These are phyloP conservation scores for Micractinium conductrix DNA, from an alignment of 139 green algal genomes.

Conservation along the genomic window DNA sequence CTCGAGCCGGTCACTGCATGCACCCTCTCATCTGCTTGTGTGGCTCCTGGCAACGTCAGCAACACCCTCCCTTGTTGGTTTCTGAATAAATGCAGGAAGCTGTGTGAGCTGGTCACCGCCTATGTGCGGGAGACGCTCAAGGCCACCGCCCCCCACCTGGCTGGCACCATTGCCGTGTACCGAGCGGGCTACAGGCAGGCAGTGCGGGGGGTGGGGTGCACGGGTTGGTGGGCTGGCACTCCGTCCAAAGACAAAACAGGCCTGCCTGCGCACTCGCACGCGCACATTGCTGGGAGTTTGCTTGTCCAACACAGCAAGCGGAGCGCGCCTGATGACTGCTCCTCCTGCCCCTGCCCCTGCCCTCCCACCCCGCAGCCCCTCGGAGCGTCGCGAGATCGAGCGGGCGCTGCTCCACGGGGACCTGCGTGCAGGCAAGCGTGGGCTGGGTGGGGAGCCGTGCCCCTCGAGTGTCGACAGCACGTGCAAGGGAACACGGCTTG, in stretches of 20 bases:
- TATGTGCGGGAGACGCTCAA: conserved; percentile 88
- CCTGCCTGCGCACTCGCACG: neutral
- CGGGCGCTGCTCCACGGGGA: conserved; percentile 60
- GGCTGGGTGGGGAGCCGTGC: too few species aligned
- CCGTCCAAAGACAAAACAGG: neutral
- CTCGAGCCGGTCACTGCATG: too few species aligned
- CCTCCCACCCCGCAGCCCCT: conserved; percentile 15
- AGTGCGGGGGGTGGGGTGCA: neutral
- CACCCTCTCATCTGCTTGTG: too few species aligned
- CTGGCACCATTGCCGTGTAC: conserved; percentile 74
- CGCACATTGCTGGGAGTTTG: too few species aligned
- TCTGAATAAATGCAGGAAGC: conserved; percentile 72
- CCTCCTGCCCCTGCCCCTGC: neutral
- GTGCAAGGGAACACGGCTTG: too few species aligned
- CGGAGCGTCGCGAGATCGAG: conserved; percentile 80
- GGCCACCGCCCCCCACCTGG: conserved; percentile 69
- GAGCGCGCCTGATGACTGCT: too few species aligned
- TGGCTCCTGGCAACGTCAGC: too few species aligned
- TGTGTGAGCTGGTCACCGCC: conserved; percentile 92
- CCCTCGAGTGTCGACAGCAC: too few species aligned
- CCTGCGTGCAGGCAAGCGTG: conserved; percentile 57
- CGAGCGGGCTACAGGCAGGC: conserved; percentile 58
- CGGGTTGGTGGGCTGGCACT: neutral
- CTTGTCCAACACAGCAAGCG: too few species aligned
- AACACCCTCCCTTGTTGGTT: neutral